These are phyloP conservation scores for Aspergillus versicolor DNA, from an alignment of 2,329 filamentous ascomycete species.

Conservation along the genomic window DNA sequence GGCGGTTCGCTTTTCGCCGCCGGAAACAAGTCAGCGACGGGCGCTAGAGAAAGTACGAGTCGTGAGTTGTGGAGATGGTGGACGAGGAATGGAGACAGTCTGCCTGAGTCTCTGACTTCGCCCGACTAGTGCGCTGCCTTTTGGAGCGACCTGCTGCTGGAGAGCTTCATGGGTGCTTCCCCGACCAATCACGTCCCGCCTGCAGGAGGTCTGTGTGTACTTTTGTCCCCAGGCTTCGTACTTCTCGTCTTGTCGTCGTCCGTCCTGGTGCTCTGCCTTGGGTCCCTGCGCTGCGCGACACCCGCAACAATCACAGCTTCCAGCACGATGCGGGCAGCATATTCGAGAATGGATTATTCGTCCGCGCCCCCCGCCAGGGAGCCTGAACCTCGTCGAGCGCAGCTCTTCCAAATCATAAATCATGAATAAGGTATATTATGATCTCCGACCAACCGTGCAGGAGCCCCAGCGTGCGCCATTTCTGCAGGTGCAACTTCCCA, in stretches of 20 bases:
- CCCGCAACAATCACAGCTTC: neutral
- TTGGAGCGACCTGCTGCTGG: conserved; percentile 35
- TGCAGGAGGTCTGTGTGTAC: conserved; percentile 25
- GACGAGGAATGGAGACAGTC: too few relatives aligned
- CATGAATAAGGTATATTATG: conserved; percentile 1
- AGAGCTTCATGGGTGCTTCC: conserved; percentile 32
- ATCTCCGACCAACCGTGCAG: conserved; percentile 3
- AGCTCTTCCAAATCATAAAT: too few relatives aligned
- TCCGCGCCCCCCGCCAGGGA: too few relatives aligned
- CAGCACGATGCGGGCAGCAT: neutral
- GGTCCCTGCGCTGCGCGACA: neutral
- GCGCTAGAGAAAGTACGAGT: conserved; percentile 18
- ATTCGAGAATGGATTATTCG: neutral
- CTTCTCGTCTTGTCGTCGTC: neutral
- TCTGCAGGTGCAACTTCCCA: conserved; percentile 21
- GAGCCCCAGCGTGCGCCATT: conserved; percentile 19
- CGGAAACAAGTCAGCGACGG: conserved; percentile 13
- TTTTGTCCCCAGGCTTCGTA: conserved; percentile 24
- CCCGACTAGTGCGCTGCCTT: conserved; percentile 25
- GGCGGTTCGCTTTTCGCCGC: conserved; percentile 17
- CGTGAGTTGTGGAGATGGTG: too few relatives aligned
- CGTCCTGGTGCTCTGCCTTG: neutral
- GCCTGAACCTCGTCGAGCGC: too few relatives aligned
- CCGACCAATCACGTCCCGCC: conserved; percentile 28
- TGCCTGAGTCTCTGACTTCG: neutral